These are phyloP conservation scores for Bruguiera parviflora DNA, from an alignment of 345 rosid species.

Conservation along the genomic window DNA sequence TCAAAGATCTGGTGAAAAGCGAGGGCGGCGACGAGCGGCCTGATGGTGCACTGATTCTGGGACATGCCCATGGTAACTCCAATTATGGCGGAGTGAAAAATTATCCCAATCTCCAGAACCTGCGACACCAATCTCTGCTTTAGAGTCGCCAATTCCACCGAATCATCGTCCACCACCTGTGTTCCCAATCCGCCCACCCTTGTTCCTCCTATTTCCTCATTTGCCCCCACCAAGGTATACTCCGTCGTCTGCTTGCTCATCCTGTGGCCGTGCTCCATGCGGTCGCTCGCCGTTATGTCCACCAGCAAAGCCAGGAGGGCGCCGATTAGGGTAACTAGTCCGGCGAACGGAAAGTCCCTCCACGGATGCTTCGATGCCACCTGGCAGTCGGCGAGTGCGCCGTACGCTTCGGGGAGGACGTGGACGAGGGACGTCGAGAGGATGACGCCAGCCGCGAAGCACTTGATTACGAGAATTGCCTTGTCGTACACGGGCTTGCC, in stretches of 20 bases:
- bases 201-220: conserved; percentile 30
- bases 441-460: conserved; percentile 97
- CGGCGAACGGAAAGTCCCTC: conserved; percentile 88
- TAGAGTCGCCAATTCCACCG: conserved; percentile 46
- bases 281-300: conserved; percentile 81
- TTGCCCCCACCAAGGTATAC: conserved; percentile 43
- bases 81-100: conserved; percentile 89
- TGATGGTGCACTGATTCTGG: conserved; percentile 83
- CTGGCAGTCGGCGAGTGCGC: conserved; percentile 65
- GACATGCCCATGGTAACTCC: conserved; percentile 98
- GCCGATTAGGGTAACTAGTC: conserved; percentile 67
- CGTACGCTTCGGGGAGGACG: conserved; percentile 85
- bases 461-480: conserved; percentile 63
- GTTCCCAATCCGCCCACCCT: conserved; percentile 23
- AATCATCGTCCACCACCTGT: conserved; percentile 20
- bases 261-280: conserved; percentile 48
- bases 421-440: conserved; percentile 93
- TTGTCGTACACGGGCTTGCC: conserved; percentile 78
- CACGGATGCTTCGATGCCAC: conserved; percentile 78
- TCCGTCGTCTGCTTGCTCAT: conserved; percentile 12
- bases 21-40: conserved; percentile 82
- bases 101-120: conserved; percentile 89
- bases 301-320: conserved; percentile 65
- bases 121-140: conserved; percentile 86
- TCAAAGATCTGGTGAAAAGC: conserved; percentile 94